Base-by-base conservation (phyloP, 805 yeast species). In the Candida pseudoglaebosa region DNA sequence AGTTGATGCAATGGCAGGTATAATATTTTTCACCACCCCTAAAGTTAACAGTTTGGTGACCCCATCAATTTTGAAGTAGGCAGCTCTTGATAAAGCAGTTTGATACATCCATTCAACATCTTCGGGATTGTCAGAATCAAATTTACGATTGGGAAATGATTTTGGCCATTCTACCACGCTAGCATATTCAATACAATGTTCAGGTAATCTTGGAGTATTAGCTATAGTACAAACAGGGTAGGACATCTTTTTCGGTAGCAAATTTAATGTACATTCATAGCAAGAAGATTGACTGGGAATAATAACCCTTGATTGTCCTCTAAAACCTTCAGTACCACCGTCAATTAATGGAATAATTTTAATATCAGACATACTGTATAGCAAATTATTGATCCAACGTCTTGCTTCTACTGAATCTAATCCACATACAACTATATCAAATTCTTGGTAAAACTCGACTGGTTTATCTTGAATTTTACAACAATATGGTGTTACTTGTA, bases 211-310 rank as follows among this genome's bases (percentile, higher is more conserved):
- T n/a, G 98, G 98, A 6, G 93, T 88, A 42, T 89, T 84, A 2
- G 96, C 95, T 37, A 93, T 82, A 0, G 98, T 93, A 59, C 98
- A 93, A 47, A 91, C 80, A 2, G 98, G 97, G 49, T 80, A 86
- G 0, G 88, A 81, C 7, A 68, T 66, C 44, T 73, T 77, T 1
- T 73, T 71, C 8, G 85, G 77, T 30, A 89, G 66, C 57, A 95
- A 73, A 42, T 82, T 84, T 38, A 86, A 65, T 4, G 95, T 84
- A 53, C 99, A 91, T 57, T 91, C 98, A 65, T 87, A 91, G 61
- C 99, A 91, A 0, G 96, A 84, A 0, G 91, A 78, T 21, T 88
- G 60, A 0, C 87, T 79, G 1, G 99, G 98, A 13, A 89, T 61
- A 28, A 91, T 88, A 10, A 88, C 83, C 51, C 95, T 80, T 10